Evolutionary conservation across 345 rosid species (phyloP), one percentile per base, ranked within the genome.

Genomic region (Linum tenue): DNA sequence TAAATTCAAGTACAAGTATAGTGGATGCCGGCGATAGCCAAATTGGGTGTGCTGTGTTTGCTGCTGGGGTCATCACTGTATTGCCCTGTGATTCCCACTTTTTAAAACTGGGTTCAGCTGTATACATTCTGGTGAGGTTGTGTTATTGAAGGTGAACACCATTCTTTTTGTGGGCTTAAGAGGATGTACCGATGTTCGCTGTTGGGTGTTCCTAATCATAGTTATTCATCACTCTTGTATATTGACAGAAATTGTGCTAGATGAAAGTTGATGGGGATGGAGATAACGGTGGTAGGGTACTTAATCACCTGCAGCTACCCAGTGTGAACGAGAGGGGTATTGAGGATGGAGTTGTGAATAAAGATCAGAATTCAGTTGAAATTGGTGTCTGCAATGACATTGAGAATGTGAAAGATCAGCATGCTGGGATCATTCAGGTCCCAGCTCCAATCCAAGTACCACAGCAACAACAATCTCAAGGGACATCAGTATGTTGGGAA

Each of bases 401-500:
- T 17, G 67, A 66, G 69, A 75, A 82, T 78, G 77, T 77, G 62
- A 75, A 62, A 61, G 83, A 75, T 60, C 74, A 71, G 48, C 72
- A 70, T 76, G 43, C 39, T n/a, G 81, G 77, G 62, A 69, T 67
- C 50, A 74, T 37, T 53, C 66, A 70, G 59, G 73, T 67, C 73
- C 75, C 83, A 36, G 59, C 57, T 72, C 67, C 68, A 57, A 79
- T 68, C 70, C 87, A 79, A 64, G 64, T 81, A 41, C 61, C 67
- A 2, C 81, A 58, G 77, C 79, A 83, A 44, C 89, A 73, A 62
- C 77, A 59, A 36, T 59, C 85, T 74, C 80, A 76, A 41, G 70
- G 70, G 4, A 67, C 78, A 5, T 72, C 36, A 3, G 82, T 82
- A 65, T 78, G 79, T 41, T 90, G 97, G 97, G 89, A 90, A 80